Evolutionary conservation across 1,139 yeast genomes (phyloP).

Genomic region (Pichia sp.): DNA sequence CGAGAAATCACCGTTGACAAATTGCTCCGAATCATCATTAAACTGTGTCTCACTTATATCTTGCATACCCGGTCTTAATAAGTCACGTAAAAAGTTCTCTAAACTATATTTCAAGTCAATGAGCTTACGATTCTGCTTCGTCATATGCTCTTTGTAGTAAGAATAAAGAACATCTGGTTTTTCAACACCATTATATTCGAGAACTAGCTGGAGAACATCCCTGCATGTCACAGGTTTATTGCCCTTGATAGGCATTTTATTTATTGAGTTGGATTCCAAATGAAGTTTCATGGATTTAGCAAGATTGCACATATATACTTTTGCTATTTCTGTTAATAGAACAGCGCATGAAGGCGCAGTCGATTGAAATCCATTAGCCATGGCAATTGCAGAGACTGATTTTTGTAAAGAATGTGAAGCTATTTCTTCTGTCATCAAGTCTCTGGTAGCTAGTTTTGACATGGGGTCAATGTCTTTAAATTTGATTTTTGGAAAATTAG

Average conservation of each 20-base stretch:
- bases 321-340: conserved; percentile 78
- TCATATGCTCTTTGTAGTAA: conserved; percentile 68
- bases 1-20: conserved; percentile 90
- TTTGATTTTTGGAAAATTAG: conserved; percentile 55
- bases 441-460: conserved; percentile 69
- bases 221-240: conserved; percentile 39
- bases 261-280: conserved; percentile 57
- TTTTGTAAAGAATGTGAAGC: conserved; percentile 66
- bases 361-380: conserved; percentile 92
- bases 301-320: conserved; percentile 69
- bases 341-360: conserved; percentile 77
- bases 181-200: conserved; percentile 80
- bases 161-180: conserved; percentile 73
- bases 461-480: conserved; percentile 77
- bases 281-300: conserved; percentile 69
- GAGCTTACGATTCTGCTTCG: conserved; percentile 65
- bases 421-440: conserved; percentile 49
- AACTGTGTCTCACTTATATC: conserved; percentile 76
- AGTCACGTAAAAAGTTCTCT: conserved; percentile 70
- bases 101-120: conserved; percentile 64
- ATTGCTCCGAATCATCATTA: conserved; percentile 88
- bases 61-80: conserved; percentile 75
- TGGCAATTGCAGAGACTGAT: conserved; percentile 71
- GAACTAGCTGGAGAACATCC: conserved; percentile 55
- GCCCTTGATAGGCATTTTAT: conserved; percentile 32